Conservation (phyloP, 2,329 filamentous ascomycete species). For the Lachnellula cervina region DNA sequence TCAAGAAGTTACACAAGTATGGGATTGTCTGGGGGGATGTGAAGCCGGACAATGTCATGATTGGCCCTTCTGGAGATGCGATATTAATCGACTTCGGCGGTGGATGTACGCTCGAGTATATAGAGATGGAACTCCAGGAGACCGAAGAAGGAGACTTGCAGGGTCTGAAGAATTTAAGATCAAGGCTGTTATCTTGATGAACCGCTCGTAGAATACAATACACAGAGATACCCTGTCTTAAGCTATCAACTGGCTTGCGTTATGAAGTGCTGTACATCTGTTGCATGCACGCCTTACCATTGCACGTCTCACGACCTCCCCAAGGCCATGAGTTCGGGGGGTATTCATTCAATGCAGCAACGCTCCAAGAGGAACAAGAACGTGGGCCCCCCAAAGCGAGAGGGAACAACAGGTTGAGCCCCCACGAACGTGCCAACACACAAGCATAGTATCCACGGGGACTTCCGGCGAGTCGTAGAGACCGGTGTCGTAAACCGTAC, state of each 20-base stretch:
- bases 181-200: constrained; percentile 10
- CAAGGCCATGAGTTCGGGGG: too few species aligned
- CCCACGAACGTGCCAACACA: too few species aligned
- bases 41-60: constrained; percentile 94
- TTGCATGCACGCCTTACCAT: neutral
- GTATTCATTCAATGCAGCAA: too few species aligned
- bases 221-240: neutral
- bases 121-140: constrained; percentile 8
- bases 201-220: constrained; percentile 7
- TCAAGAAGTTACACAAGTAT: constrained; percentile 48
- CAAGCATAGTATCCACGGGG: too few species aligned
- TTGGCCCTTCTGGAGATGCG: constrained; percentile 92
- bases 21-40: constrained; percentile 85
- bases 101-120: constrained; percentile 86
- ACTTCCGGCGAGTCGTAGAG: too few species aligned
- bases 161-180: constrained; percentile 8
- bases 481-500: too few species aligned
- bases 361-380: too few species aligned
- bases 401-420: too few species aligned
- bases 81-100: constrained; percentile 98
- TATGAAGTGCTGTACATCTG: neutral
- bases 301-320: neutral
- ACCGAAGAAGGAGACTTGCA: constrained; percentile 8
- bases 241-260: neutral
- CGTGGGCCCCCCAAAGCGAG: too few species aligned